A percentile compares a stretch with the other conserved stretches of the same genome.
Conservation (phyloP, 257 asterid species). For the Solanum clarkiae region DNA sequence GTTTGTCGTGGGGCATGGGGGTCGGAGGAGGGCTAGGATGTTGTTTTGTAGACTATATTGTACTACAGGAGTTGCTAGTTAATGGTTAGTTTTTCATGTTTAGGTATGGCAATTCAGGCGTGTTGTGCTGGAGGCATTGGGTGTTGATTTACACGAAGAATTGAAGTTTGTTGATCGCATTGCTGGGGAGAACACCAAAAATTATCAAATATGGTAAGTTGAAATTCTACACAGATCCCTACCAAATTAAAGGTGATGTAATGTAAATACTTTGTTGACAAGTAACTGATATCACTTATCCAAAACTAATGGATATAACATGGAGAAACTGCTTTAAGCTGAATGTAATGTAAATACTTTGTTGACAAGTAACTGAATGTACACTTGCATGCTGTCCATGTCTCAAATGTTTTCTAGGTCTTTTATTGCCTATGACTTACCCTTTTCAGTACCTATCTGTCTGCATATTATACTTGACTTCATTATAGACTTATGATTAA, state of each 20-base stretch:
- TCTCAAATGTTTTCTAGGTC: background rate
- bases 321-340: background rate
- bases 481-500: background rate
- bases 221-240: background rate
- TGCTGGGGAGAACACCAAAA: conserved; percentile 56
- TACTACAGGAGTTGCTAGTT: background rate
- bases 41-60: background rate
- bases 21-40: background rate
- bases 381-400: background rate
- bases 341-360: too few species aligned
- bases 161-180: conserved; percentile 49
- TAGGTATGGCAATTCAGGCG: conserved; percentile 99
- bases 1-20: background rate
- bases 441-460: background rate
- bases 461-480: background rate
- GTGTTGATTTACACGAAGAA: conserved; percentile 50
- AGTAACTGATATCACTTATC: background rate
- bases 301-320: background rate
- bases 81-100: background rate
- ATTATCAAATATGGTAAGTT: conserved; percentile 81
- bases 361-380: background rate
- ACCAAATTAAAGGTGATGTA: background rate
- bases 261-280: background rate
- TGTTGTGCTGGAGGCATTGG: conserved; percentile 59
- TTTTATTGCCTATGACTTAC: background rate